Evolutionary conservation across 2,329 filamentous ascomycete species (phyloP).

Genomic region (Ascochyta fabae): DNA sequence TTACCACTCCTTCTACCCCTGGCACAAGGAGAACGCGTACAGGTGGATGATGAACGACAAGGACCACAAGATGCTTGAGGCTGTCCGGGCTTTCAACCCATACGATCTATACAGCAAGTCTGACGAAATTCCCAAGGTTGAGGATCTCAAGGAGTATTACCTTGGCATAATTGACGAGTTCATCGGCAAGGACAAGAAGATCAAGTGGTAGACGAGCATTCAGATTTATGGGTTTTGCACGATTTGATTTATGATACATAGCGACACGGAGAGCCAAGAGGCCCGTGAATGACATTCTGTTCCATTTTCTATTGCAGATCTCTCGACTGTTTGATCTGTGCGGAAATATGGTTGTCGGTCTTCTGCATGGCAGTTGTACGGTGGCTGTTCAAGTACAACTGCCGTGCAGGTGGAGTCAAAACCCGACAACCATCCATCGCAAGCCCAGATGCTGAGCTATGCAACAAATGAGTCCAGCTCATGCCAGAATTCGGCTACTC

Average conservation of each 20-base stretch:
- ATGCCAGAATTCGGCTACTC: too few species aligned
- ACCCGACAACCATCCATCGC: too few species aligned
- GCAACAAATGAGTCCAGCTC: too few species aligned
- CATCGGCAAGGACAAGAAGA: constrained; percentile 68
- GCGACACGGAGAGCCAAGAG: constrained; percentile 20
- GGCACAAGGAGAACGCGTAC: constrained; percentile 85
- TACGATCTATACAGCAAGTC: constrained; percentile 94
- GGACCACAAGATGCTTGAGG: constrained; percentile 79
- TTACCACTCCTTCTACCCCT: constrained; percentile 92
- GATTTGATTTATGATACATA: constrained; percentile 7
- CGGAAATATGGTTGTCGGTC: background rate
- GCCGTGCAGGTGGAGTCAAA: too few species aligned
- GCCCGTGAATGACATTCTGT: constrained; percentile 17
- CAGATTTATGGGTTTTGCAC: background rate
- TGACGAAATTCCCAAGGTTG: constrained; percentile 76
- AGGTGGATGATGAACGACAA: constrained; percentile 81
- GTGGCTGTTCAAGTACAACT: too few species aligned
- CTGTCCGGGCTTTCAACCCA: constrained; percentile 86
- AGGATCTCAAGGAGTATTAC: constrained; percentile 82
- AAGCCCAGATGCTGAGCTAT: too few species aligned
- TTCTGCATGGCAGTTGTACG: too few species aligned
- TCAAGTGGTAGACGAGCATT: constrained; percentile 66
- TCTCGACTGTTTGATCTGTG: background rate
- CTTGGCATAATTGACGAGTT: constrained; percentile 76
- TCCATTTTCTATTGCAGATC: background rate